Conservation (phyloP, 805 yeast species). For the Zygoascus bituminiphila region DNA sequence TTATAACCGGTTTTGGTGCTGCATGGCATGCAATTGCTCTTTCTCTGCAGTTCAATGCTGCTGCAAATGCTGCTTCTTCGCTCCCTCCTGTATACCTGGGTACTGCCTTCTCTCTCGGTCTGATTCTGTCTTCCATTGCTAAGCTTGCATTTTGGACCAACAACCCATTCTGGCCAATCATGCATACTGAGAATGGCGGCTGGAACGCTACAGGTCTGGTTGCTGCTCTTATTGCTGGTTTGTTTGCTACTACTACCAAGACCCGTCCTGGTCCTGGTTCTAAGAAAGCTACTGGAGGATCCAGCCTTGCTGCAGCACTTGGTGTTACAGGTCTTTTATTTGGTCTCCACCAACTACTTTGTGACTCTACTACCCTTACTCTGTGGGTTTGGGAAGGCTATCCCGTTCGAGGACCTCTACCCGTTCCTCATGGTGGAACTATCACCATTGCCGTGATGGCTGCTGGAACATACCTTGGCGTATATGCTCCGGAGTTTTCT, state of each 20-base stretch:
- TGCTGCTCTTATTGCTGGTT: constrained; percentile 55
- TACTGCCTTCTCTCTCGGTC: constrained; percentile 59
- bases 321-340: constrained; percentile 76
- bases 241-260: constrained; percentile 37
- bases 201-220: constrained; percentile 62
- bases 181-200: constrained; percentile 82
- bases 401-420: constrained; percentile 78
- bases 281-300: background rate
- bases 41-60: constrained; percentile 38
- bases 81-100: constrained; percentile 34
- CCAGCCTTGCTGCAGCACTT: constrained; percentile 39
- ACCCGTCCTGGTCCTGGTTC: background rate
- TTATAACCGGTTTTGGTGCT: constrained; percentile 58
- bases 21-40: constrained; percentile 55
- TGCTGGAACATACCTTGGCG: constrained; percentile 46
- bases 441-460: constrained; percentile 52
- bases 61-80: constrained; percentile 20
- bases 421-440: constrained; percentile 70
- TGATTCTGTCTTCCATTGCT: constrained; percentile 61
- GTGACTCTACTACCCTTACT: constrained; percentile 81
- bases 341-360: constrained; percentile 61
- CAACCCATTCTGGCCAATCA: constrained; percentile 94
- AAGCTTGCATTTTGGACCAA: constrained; percentile 74
- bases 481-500: constrained; percentile 24
- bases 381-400: constrained; percentile 96